Base-by-base conservation (phyloP, 176 grass and related monocot genomes). In the Eragrostis curvula region DNA sequence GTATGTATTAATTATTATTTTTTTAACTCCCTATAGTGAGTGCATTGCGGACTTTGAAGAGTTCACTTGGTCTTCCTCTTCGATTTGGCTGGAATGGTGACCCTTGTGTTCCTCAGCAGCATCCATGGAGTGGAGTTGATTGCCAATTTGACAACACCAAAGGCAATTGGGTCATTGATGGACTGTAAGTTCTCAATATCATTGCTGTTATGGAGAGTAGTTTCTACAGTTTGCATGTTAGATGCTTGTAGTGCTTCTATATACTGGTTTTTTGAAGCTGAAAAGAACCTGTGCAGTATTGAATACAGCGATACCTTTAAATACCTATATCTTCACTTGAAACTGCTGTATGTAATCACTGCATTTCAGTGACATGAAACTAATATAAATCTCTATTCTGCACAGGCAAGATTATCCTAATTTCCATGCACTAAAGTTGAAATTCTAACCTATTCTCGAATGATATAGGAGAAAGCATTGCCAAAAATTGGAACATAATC, bases 71-170 rank as follows among this genome's bases (percentile, higher is more conserved):
- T 65, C 87, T 96, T 70, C 96, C 96, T 75, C 89, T 86, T 82
- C 93, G 96, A 74, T 94, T 99, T 58, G 93, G 96, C 70, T 99
- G 96, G 96, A 99, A 99, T 30, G 96, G 96, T 32, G 93, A 99
- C 36, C 93, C 96, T 44, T 99, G 96, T 68, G 87, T 99, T 85
- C 93, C 96, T 52, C 96, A 96, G 66, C 93, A 96, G 49, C 96
- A 99, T 90, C 96, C 93, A 45, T 99, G 96, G 96, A 94, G 91
- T 51, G 96, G 93, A 83, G 88, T 99, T 65, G 91, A 99, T 52
- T 99, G 96, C 78, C 93, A 94, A 20, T 92, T 91, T 88, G 93
- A 99, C 46, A 59, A 55, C 53, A 90, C 79, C 71, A 80, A 88
- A 69, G 85, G 73, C 39, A 68, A 88, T 58, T 99, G 93, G 93